Conservation (phyloP, 345 rosid genomes). For the Noccaea caerulescens region DNA sequence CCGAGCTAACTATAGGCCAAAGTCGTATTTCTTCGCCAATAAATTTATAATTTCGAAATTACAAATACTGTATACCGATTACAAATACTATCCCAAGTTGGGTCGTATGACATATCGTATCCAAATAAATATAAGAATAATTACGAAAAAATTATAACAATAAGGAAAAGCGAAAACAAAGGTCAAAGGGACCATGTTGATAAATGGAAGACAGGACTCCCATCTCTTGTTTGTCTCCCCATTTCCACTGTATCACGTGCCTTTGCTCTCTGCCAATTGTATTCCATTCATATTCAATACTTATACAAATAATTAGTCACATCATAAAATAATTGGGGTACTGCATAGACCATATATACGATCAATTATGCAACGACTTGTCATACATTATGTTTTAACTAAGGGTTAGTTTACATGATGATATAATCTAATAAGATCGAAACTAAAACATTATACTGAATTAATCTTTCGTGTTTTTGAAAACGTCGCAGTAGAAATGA, state of each 20-base stretch:
- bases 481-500: no score
- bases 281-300: conserved; percentile 22
- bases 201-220: conserved; percentile 54
- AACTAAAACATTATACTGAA: not conserved
- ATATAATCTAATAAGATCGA: not conserved
- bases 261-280: conserved; percentile 56
- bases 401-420: conserved; percentile 1
- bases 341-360: no score
- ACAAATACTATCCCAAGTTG: conserved; percentile 38
- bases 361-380: not conserved
- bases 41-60: conserved; percentile 23
- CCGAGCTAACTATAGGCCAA: no score
- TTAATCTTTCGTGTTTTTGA: no score
- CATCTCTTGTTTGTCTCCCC: conserved; percentile 56
- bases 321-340: not conserved
- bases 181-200: conserved; percentile 47
- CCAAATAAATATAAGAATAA: conserved; percentile 30
- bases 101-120: conserved; percentile 29
- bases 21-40: not conserved
- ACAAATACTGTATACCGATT: conserved; percentile 1
- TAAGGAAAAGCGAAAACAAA: conserved; percentile 6
- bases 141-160: not conserved
- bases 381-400: conserved; percentile 1
- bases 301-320: conserved; percentile 8
- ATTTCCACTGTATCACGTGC: conserved; percentile 58